phyloP scores from a whole-genome alignment of 2,329 filamentous ascomycete species.

The Helicocarpus griseus region DNA sequence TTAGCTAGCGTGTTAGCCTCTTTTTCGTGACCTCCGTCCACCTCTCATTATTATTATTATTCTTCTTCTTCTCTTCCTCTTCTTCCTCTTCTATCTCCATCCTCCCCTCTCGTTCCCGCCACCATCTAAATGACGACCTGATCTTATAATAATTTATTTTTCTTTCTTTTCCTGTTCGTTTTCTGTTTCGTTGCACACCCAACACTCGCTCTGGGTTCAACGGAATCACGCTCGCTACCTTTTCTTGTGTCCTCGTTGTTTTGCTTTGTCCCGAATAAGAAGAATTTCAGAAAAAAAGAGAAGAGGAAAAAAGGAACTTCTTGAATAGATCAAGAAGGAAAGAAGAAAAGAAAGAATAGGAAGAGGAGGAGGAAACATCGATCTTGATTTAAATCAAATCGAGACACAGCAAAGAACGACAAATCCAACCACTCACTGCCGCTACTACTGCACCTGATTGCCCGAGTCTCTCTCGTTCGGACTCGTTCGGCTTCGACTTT shows the following conservation, averaged over 20 bases:
- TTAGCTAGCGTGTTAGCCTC: not conserved
- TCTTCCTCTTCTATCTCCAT: constrained; percentile 15
- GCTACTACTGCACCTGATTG: not conserved
- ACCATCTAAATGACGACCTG: constrained; percentile 8
- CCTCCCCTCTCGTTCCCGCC: constrained; percentile 17
- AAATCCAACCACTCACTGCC: not conserved
- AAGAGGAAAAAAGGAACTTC: not conserved
- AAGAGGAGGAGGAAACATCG: not conserved
- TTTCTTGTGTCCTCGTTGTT: constrained; percentile 13
- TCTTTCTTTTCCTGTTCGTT: constrained; percentile 3
- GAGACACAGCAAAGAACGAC: not conserved
- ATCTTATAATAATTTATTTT: constrained; percentile 3
- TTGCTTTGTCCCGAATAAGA: not conserved
- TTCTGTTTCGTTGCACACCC: constrained; percentile 6
- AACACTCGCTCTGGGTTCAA: constrained; percentile 28
- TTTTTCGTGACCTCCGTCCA: too few species aligned
- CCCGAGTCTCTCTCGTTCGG: not conserved
- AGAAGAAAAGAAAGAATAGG: not conserved
- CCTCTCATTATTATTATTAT: too few species aligned
- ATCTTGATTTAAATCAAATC: not conserved
- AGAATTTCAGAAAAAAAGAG: not conserved
- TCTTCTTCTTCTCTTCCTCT: not conserved
- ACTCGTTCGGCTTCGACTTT: not conserved
- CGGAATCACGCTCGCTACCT: constrained; percentile 32
- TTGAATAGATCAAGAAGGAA: not conserved